Evolutionary conservation across 768 basidiomycete genomes (phyloP).

Genomic region (Collybiopsis confluens): DNA sequence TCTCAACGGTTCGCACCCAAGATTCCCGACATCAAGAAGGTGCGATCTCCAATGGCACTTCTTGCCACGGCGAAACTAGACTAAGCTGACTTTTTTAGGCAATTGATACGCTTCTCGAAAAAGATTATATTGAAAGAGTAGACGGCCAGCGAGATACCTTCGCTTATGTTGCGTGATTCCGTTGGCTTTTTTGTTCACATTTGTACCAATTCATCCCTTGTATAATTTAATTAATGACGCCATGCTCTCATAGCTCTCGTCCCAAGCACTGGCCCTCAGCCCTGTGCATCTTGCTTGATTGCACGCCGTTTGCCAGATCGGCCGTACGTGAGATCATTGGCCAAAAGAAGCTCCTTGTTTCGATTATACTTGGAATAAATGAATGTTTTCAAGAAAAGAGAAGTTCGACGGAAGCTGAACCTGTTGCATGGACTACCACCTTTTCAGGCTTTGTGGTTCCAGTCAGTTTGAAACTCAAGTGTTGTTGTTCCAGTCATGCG

Average conservation of each 20-base stretch:
- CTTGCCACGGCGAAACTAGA: not conserved
- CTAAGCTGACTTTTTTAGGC: slow-evolving; percentile 41
- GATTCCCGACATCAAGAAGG: slow-evolving; percentile 97
- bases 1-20: slow-evolving; percentile 86
- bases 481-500: not conserved
- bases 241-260: not conserved
- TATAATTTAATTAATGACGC: slow-evolving; percentile 7
- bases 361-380: too few species aligned
- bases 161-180: slow-evolving; percentile 29
- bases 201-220: slow-evolving; percentile 13
- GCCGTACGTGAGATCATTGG: too few species aligned
- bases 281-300: too few species aligned
- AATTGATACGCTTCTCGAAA: slow-evolving; percentile 89
- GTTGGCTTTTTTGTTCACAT: slow-evolving; percentile 11
- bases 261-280: too few species aligned
- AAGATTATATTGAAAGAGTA: slow-evolving; percentile 95
- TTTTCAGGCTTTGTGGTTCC: too few species aligned
- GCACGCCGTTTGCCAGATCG: too few species aligned
- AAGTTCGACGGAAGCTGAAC: too few species aligned
- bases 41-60: slow-evolving; percentile 20
- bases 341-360: too few species aligned
- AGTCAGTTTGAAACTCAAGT: not conserved
- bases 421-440: too few species aligned
- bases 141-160: slow-evolving; percentile 81
- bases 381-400: too few species aligned